Evolutionary conservation across 2,329 filamentous ascomycete species (phyloP).

Genomic region (Calonectria pseudoturangicola): DNA sequence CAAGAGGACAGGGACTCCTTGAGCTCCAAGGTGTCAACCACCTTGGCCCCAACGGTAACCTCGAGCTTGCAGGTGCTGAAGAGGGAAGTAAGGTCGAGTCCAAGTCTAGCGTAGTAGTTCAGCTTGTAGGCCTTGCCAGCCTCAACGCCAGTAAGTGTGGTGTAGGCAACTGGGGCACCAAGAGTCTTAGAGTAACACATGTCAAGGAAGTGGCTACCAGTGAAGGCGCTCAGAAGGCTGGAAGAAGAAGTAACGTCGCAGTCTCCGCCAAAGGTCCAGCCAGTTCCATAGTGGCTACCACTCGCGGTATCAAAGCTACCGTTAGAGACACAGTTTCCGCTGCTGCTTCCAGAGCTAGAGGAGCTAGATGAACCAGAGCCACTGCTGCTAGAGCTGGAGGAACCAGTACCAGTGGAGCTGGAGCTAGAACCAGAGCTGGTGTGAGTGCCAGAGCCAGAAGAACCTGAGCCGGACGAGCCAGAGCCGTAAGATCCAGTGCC

Average conservation of each 20-base stretch:
- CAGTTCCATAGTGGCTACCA: slow-evolving; percentile 1
- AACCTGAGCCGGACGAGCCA: not conserved
- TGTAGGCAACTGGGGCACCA: slow-evolving; percentile 4
- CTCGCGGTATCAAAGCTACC: slow-evolving; percentile 3
- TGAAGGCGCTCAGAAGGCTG: not conserved
- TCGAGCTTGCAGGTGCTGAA: slow-evolving; percentile 12
- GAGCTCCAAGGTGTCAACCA: not conserved
- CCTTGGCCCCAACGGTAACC: slow-evolving; percentile 1
- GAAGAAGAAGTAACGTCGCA: not conserved
- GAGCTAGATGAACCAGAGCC: not conserved
- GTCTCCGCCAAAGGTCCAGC: slow-evolving; percentile 20
- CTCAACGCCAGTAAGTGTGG: not conserved
- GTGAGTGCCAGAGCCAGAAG: not conserved
- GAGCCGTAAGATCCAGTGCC: not conserved
- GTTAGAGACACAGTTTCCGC: slow-evolving; percentile 11
- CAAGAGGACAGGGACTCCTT: not conserved
- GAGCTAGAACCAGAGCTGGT: slow-evolving; percentile 3
- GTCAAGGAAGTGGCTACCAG: slow-evolving; percentile 13
- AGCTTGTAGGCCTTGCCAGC: slow-evolving; percentile 12
- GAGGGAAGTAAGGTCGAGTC: not conserved
- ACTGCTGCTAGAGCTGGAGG: not conserved
- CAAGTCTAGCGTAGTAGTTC: not conserved
- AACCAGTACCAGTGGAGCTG: not conserved
- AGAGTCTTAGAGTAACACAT: slow-evolving; percentile 19
- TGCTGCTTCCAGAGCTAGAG: not conserved